Percentiles rank a stretch among this genome's conserved stretches.
Evolutionary conservation across 129 eudicot species (phyloP).

Genomic region (Calendula officinalis): DNA sequence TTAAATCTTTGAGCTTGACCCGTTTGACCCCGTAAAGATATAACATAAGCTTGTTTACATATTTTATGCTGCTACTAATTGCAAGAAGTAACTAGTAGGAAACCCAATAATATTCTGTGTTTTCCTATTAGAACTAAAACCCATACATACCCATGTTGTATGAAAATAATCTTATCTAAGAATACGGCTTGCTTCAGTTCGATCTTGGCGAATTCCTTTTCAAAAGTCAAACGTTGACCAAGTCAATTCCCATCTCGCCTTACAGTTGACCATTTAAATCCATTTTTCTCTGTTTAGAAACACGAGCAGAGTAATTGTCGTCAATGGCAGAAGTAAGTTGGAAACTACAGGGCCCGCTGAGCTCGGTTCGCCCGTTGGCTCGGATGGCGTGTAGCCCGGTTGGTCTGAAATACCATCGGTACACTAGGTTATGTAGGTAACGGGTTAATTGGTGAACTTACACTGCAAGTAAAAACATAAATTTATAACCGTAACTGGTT

Average conservation of each 20-base stretch:
- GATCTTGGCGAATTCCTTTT: slow-evolving; percentile 32
- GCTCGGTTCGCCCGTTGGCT: slow-evolving; percentile 80
- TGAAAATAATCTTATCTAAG: slow-evolving; percentile 32
- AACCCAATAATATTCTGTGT: slow-evolving; percentile 30
- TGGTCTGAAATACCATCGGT: slow-evolving; percentile 70
- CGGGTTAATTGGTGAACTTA: slow-evolving; percentile 60
- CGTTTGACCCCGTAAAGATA: no score
- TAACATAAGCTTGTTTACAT: slow-evolving; percentile 27
- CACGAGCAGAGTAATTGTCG: slow-evolving; percentile 33
- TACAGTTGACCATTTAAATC: slow-evolving; percentile 22
- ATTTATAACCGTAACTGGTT: background rate
- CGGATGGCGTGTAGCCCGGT: slow-evolving; percentile 54
- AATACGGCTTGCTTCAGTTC: slow-evolving; percentile 33
- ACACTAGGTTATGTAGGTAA: slow-evolving; percentile 48
- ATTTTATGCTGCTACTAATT: slow-evolving; percentile 43
- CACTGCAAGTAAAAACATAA: slow-evolving; percentile 47
- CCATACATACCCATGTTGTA: slow-evolving; percentile 33
- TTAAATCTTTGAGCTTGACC: no score
- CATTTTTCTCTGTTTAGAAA: slow-evolving; percentile 38
- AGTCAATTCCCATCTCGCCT: slow-evolving; percentile 38
- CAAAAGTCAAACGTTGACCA: slow-evolving; percentile 31
- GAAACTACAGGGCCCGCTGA: slow-evolving; percentile 38
- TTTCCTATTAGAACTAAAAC: slow-evolving; percentile 50
- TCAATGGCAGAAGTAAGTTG: slow-evolving; percentile 41
- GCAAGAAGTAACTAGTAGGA: slow-evolving; percentile 39